phyloP scores from a whole-genome alignment of 495 filamentous ascomycete genomes.

The Penicillium canescens region DNA sequence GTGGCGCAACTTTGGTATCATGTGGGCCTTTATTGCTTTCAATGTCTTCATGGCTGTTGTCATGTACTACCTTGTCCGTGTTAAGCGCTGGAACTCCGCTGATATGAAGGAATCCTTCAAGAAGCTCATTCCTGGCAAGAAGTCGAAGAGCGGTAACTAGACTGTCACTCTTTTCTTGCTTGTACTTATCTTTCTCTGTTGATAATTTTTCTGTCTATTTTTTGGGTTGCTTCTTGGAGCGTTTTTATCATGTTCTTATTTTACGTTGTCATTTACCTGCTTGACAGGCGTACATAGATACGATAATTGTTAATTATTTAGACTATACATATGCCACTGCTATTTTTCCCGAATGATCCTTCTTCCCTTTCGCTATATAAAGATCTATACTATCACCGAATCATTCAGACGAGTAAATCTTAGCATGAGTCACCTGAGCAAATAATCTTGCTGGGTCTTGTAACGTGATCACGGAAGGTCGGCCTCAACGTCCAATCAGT shows the following conservation, averaged over 20 bases:
- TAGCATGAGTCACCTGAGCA: too few relatives aligned
- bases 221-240: background rate
- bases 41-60: slow-evolving; percentile 45
- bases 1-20: slow-evolving; percentile 50
- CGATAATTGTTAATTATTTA: background rate
- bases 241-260: background rate
- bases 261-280: background rate
- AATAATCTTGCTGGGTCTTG: too few relatives aligned
- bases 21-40: slow-evolving; percentile 52
- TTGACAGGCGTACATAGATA: background rate
- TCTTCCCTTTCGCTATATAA: too few relatives aligned
- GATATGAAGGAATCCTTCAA: slow-evolving; percentile 20
- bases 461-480: too few relatives aligned
- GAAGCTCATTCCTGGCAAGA: slow-evolving; percentile 14
- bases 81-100: slow-evolving; percentile 31
- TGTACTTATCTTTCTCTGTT: background rate
- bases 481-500: too few relatives aligned
- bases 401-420: too few relatives aligned
- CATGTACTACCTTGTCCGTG: slow-evolving; percentile 52
- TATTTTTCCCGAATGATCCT: too few relatives aligned
- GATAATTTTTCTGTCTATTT: background rate
- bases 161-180: background rate
- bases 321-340: background rate
- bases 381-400: too few relatives aligned
- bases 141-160: slow-evolving; percentile 10